Conservation (phyloP, 805 yeast species). For the Clavispora santaluciae region DNA sequence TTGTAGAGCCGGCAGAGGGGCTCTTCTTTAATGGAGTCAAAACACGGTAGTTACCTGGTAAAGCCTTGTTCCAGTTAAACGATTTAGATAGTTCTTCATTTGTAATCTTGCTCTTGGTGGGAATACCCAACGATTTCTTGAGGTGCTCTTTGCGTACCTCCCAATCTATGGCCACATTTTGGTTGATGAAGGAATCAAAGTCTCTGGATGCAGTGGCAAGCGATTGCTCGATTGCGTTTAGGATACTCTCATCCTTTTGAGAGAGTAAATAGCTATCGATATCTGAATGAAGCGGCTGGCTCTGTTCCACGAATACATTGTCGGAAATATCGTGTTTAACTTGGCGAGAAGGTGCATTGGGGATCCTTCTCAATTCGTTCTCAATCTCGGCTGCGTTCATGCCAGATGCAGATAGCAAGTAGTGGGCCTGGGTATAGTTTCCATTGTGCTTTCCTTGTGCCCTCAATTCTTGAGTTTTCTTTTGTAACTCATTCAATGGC, state of each 20-base stretch:
- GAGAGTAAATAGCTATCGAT: conserved; percentile 60
- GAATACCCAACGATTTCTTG: conserved; percentile 62
- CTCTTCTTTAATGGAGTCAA: conserved; percentile 27
- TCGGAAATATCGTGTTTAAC: not conserved
- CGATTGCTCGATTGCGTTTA: conserved; percentile 78
- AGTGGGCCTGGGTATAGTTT: conserved; percentile 70
- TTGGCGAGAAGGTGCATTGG: conserved; percentile 7
- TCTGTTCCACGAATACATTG: not conserved
- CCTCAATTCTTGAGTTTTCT: conserved; percentile 57
- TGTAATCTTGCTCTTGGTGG: conserved; percentile 9
- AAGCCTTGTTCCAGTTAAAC: conserved; percentile 31
- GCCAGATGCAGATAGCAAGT: conserved; percentile 85
- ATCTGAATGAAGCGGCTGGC: conserved; percentile 1
- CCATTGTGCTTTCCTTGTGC: conserved; percentile 30
- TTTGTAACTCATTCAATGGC: conserved; percentile 72
- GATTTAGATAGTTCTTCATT: conserved; percentile 19
- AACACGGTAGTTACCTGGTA: conserved; percentile 28
- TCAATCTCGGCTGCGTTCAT: conserved; percentile 81
- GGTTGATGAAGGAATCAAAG: conserved; percentile 72
- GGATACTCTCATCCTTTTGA: conserved; percentile 77
- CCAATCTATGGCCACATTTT: conserved; percentile 81
- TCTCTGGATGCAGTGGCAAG: conserved; percentile 70
- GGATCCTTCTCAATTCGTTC: conserved; percentile 40
- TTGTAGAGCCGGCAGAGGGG: conserved; percentile 16
- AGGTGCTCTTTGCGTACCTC: conserved; percentile 68